These are phyloP conservation scores for Eimeria sp. DNA, from an alignment of 169 alveolate genomes.

Conservation along the genomic window DNA sequence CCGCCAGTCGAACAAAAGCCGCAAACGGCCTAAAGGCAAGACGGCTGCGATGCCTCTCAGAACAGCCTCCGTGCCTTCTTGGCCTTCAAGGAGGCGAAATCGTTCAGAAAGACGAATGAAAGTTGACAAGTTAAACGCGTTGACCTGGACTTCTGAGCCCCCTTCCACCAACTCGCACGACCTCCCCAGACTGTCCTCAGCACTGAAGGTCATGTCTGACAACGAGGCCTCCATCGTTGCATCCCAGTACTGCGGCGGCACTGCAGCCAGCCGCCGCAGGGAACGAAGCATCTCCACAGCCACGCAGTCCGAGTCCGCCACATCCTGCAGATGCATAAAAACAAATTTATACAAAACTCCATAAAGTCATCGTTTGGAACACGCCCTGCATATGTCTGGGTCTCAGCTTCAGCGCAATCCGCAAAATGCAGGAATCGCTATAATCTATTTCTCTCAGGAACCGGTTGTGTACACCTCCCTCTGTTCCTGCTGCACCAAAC, in stretches of 20 bases:
- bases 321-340: constrained; percentile 81
- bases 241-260: constrained; percentile 76
- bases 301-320: constrained; percentile 90
- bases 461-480: background rate
- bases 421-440: background rate
- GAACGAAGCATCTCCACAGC: constrained; percentile 92
- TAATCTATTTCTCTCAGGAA: background rate
- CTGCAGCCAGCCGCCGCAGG: constrained; percentile 85
- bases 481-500: background rate
- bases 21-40: constrained; percentile 94
- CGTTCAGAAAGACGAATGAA: constrained; percentile 91
- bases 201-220: constrained; percentile 87
- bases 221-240: constrained; percentile 83
- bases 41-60: constrained; percentile 93
- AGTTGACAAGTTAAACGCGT: constrained; percentile 88
- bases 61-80: constrained; percentile 88
- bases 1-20: constrained; percentile 91
- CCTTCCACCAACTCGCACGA: constrained; percentile 87
- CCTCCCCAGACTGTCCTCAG: constrained; percentile 87
- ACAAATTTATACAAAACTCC: background rate
- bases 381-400: too few relatives aligned
- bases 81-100: constrained; percentile 92
- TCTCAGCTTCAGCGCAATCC: background rate
- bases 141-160: constrained; percentile 90
- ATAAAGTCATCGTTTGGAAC: too few relatives aligned